Conservation (phyloP, 2,329 filamentous ascomycete species). For the Fusarium papillatum region DNA sequence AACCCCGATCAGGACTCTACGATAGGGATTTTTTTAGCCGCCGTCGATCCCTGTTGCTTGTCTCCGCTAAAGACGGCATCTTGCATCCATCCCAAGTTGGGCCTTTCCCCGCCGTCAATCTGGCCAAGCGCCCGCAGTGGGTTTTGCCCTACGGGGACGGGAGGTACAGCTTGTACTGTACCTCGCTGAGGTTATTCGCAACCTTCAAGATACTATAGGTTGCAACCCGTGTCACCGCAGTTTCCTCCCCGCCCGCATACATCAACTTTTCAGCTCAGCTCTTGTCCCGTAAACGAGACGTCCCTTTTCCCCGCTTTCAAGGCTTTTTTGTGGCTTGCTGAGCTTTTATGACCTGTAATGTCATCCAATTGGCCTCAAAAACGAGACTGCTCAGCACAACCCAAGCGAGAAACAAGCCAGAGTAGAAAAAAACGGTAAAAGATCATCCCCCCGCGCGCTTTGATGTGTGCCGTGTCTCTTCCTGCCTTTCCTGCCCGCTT, state of each 20-base stretch:
- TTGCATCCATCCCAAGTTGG: neutral
- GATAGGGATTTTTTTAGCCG: neutral
- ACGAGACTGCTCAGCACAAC: neutral
- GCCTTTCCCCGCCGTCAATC: neutral
- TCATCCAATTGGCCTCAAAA: conserved; percentile 1
- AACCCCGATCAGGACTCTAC: neutral
- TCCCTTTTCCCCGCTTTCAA: neutral
- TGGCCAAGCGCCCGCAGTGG: neutral
- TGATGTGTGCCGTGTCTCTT: neutral
- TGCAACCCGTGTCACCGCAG: neutral
- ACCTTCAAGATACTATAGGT: neutral
- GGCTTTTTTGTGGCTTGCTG: conserved; percentile 30
- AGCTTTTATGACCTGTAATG: conserved; percentile 1
- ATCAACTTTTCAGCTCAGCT: neutral
- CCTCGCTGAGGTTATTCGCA: neutral
- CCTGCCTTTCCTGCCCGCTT: too few relatives aligned
- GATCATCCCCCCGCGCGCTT: neutral
- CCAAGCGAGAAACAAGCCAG: neutral
- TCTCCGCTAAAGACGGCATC: neutral
- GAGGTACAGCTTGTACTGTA: neutral
- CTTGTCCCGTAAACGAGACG: neutral
- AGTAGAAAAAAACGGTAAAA: neutral
- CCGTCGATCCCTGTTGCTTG: neutral
- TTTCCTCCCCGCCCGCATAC: neutral
- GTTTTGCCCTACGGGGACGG: neutral